Base-by-base conservation (phyloP, 2,329 filamentous ascomycete species). In the Colletotrichum siamense region DNA sequence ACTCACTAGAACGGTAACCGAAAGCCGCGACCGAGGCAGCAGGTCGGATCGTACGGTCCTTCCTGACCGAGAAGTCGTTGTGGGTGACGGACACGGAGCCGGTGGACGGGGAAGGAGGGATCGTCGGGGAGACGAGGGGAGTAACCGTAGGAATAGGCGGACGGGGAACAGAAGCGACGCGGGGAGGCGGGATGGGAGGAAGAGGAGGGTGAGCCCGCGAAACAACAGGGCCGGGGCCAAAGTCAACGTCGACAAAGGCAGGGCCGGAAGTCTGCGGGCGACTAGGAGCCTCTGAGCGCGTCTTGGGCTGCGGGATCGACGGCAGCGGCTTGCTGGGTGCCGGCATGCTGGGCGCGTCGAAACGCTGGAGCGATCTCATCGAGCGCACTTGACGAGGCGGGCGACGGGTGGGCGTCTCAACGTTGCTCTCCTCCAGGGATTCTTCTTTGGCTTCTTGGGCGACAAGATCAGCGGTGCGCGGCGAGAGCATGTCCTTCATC, bases 311-410 rank as follows among this genome's bases (percentile, higher is more conserved):
- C 7, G 74, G 74, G 6, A 74, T 22, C 12, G 71, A 55, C 8
- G 74, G 74, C 57, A 76, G 24, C n/a, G 74, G 74, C 59, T 74
- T 76, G 64, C 61, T 61, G 59, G 74, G 74, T 18, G 74, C 71
- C 15, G 70, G 70, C 39, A 64, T n/a, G 30, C 24, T 49, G 13
- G 65, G 49, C n/a, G 70, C 59, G 7, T 63, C 59, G 49, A 69
- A 76, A 3, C 64, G 64, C 10, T n/a, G 44, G 3, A 69, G 36
- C 39, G 70, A 57, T 39, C 49, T 61, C 57, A 64, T 61, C 5
- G 68, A 66, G 34, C 71, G 74, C 12, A 65, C 57, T 10, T 69
- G 44, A 16, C 71, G 74, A 32, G 64, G 61, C 22, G 49, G 59
- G 3, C 70, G 74, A 9, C 70, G 74, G 4, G 71, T 74, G 9